Base-by-base conservation (phyloP, 1,139 yeast species). In the Neolecta irregularis region DNA sequence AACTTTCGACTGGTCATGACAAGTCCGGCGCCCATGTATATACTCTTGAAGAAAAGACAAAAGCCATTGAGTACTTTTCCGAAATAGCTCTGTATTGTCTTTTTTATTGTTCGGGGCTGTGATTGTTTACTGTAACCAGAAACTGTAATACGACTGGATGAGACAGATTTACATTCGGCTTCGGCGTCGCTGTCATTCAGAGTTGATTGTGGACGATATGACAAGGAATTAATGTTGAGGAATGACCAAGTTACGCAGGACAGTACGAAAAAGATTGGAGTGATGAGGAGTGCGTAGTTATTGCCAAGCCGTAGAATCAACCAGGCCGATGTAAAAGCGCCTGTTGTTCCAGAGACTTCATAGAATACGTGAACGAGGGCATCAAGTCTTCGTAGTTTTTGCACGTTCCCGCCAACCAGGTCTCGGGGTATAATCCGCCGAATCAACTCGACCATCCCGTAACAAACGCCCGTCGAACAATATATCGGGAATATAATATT, bases 391-490 rank as follows among this genome's bases (percentile, higher is more conserved):
- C 29, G 29, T 2, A 25, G 29, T 25, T 25, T 25, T 17, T 25
- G 29, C 9, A 25, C 29, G 11, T 25, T 25, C n/a, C 29, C 29
- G 29, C 29, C 29, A 15, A 25, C 29, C 7, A 25, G 12, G 11
- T 25, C 29, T 25, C 29, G 12, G n/a, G 29, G 29, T 12, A 25
- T 25, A 17, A 25, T 17, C 12, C 29, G 29, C n/a, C 29, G 29
- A n/a, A 25, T 25, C 29, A 25, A 25, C 11, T 25, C 29, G 2
- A 25, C 29, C 29, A 25, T 25, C 7, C 29, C 29, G 15, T 25
- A 25, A 12, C 17, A 15, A n/a, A 25, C 15, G 15, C 29, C 29
- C 15, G 29, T 25, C 17, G 3, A 15, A 3, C 29, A 25, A 17
- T 25, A 25, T 15, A 25, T 25, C 29, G 29, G 29, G 15, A 25